phyloP scores from a whole-genome alignment of 2,329 filamentous ascomycete species.

The Aspergillus fumigatiaffinis region DNA sequence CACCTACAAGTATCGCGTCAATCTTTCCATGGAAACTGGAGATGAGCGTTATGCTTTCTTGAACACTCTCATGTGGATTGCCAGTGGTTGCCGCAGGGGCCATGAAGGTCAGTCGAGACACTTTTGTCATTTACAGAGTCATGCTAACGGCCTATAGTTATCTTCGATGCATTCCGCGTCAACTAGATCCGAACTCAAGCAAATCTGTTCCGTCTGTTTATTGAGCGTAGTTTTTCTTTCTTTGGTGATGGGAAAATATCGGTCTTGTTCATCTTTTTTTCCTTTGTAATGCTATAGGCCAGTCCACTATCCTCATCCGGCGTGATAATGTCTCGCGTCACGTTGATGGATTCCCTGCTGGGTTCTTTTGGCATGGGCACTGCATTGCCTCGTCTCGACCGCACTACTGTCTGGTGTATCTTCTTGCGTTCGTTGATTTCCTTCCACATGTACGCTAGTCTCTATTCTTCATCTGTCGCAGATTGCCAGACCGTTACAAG shows the following conservation, averaged over 20 bases:
- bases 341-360: not conserved
- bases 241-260: constrained; percentile 17
- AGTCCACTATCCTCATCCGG: not conserved
- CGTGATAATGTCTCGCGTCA: not conserved
- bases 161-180: constrained; percentile 26
- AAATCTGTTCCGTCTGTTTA: constrained; percentile 17
- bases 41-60: constrained; percentile 48
- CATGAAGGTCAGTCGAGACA: constrained; percentile 39
- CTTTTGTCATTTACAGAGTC: not conserved
- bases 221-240: constrained; percentile 22
- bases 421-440: not conserved
- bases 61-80: constrained; percentile 50
- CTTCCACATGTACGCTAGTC: not conserved
- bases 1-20: constrained; percentile 48
- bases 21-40: constrained; percentile 47
- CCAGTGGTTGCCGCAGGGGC: constrained; percentile 45
- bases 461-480: not conserved
- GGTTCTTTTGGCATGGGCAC: not conserved
- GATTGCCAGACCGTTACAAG: not conserved
- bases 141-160: constrained; percentile 17
- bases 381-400: not conserved
- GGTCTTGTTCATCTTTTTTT: constrained; percentile 9
- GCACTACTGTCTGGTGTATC: not conserved
- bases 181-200: constrained; percentile 16
- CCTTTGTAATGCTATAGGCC: not conserved